phyloP scores from a whole-genome alignment of 2,329 filamentous ascomycete species.

The Sporothrix luriei region DNA sequence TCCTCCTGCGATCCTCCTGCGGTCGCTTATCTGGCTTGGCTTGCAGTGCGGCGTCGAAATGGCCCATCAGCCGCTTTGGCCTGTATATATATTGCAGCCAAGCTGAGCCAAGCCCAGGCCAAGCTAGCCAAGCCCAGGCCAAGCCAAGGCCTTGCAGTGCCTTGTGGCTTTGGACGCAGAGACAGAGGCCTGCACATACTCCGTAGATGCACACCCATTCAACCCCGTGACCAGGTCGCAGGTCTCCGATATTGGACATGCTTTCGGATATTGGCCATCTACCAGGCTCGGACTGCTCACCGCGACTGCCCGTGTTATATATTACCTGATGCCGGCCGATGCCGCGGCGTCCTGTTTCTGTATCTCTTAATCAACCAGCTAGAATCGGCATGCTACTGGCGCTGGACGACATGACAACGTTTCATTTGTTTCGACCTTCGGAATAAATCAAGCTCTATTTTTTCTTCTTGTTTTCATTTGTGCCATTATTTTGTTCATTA shows the following conservation, averaged over 20 bases:
- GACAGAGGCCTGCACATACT: neutral
- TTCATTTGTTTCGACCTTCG: neutral
- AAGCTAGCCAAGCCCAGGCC: neutral
- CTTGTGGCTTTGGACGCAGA: neutral
- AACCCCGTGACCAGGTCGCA: neutral
- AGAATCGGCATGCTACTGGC: neutral
- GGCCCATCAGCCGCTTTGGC: neutral
- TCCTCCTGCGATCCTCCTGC: neutral
- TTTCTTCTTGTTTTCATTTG: constrained; percentile 12
- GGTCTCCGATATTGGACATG: neutral
- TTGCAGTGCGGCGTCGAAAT: neutral
- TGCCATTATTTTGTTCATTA: neutral
- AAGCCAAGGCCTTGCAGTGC: constrained; percentile 5
- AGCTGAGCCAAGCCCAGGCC: constrained; percentile 14
- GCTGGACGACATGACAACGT: neutral
- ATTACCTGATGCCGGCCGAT: neutral
- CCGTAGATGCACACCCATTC: constrained; percentile 9
- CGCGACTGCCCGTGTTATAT: neutral
- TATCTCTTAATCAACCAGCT: constrained; percentile 8
- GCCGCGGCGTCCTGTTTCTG: constrained; percentile 1
- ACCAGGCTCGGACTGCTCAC: neutral
- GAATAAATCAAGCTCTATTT: neutral
- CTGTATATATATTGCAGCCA: constrained; percentile 5
- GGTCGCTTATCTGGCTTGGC: constrained; percentile 17
- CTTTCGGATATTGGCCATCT: neutral